These are phyloP conservation scores for Gymnopilus dilepis DNA, from an alignment of 768 basidiomycete species.

Conservation along the genomic window DNA sequence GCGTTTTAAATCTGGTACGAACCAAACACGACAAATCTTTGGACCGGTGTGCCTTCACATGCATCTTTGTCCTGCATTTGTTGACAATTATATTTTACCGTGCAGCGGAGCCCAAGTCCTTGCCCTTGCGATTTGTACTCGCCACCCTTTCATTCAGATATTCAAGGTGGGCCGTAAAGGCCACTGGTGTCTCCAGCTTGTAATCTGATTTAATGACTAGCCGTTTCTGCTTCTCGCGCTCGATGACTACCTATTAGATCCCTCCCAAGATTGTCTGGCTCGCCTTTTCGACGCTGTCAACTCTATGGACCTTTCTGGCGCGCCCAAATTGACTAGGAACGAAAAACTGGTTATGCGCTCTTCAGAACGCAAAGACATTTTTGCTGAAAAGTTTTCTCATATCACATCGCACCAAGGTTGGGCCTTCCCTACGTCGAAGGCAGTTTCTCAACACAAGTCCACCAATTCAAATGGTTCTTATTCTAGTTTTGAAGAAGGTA, in stretches of 20 bases:
- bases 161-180: constrained; percentile 72
- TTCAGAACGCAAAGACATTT: constrained; percentile 91
- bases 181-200: neutral
- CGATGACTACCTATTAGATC: constrained; percentile 91
- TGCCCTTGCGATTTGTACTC: constrained; percentile 92
- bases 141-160: constrained; percentile 93
- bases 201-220: constrained; percentile 42
- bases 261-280: constrained; percentile 88
- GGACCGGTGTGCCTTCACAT: constrained; percentile 58
- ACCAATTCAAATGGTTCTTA: constrained; percentile 66
- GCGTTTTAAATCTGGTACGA: constrained; percentile 88
- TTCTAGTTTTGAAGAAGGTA: constrained; percentile 73
- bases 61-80: neutral
- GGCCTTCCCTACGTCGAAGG: constrained; percentile 31
- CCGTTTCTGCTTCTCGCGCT: constrained; percentile 92
- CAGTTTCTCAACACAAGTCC: constrained; percentile 46
- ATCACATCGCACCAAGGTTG: constrained; percentile 33
- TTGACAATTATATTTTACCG: constrained; percentile 2
- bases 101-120: constrained; percentile 90
- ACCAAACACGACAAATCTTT: constrained; percentile 89
- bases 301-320: constrained; percentile 82
- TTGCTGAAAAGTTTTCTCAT: constrained; percentile 79
- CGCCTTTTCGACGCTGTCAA: constrained; percentile 94
- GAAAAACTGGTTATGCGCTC: constrained; percentile 91
- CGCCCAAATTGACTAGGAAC: constrained; percentile 76